These are phyloP conservation scores for Fusarium sp. DNA, from an alignment of 2,329 filamentous ascomycete species.

Conservation along the genomic window DNA sequence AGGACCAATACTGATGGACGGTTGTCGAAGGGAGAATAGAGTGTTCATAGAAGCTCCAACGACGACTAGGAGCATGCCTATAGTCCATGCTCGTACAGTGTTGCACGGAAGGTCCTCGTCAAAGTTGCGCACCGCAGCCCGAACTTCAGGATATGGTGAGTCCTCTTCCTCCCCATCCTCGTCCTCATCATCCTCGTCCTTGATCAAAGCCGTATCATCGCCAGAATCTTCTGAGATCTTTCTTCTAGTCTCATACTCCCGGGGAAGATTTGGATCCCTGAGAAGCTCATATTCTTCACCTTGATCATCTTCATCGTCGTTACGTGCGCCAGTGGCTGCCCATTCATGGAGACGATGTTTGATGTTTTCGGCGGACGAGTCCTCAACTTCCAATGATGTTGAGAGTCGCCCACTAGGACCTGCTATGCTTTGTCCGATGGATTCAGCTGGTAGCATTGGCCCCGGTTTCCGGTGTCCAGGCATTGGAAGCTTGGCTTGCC, in stretches of 20 bases:
- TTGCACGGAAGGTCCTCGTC: conserved; percentile 75
- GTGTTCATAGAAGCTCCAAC: conserved; percentile 72
- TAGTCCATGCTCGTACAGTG: conserved; percentile 73
- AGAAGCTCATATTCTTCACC: conserved; percentile 67
- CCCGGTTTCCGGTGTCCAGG: conserved; percentile 12
- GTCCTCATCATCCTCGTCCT: conserved; percentile 52
- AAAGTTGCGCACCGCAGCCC: conserved; percentile 72
- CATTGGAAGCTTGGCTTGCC: conserved; percentile 12
- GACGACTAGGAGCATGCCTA: conserved; percentile 68
- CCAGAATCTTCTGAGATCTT: conserved; percentile 24
- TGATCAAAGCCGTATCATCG: conserved; percentile 45
- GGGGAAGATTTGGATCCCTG: conserved; percentile 65
- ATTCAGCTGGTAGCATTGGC: conserved; percentile 29
- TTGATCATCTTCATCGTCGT: conserved; percentile 60
- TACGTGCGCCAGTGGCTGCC: conserved; percentile 55
- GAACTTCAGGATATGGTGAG: conserved; percentile 75
- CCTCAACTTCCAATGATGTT: conserved; percentile 44
- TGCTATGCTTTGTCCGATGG: conserved; percentile 43
- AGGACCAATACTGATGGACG: conserved; percentile 70
- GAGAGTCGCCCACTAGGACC: conserved; percentile 47
- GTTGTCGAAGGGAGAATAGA: conserved; percentile 71
- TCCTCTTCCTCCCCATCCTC: conserved; percentile 53
- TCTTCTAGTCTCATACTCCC: conserved; percentile 56
- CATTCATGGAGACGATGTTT: conserved; percentile 56
- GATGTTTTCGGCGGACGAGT: conserved; percentile 43